Percentiles rank a stretch among this genome's conserved stretches.
Conservation (phyloP, 2,329 filamentous ascomycete genomes). For the Cladosporium austrohemisphaericum region DNA sequence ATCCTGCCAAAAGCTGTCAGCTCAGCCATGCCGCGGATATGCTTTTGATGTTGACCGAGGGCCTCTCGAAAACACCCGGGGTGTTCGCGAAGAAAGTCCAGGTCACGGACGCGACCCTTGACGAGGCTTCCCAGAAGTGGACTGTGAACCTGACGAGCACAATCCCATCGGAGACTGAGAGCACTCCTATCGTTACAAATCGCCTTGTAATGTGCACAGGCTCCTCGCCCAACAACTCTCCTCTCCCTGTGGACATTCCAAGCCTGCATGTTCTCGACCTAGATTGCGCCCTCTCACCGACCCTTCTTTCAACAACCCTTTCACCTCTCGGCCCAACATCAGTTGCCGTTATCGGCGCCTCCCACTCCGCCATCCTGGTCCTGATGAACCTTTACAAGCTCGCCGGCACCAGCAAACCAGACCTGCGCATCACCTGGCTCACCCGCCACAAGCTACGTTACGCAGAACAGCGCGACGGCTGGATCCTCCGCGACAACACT, state of each 20-base stretch:
- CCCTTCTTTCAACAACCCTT: constrained; percentile 43
- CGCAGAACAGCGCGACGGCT: constrained; percentile 59
- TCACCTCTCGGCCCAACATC: constrained; percentile 37
- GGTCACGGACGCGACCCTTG: constrained; percentile 39
- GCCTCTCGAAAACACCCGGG: constrained; percentile 39
- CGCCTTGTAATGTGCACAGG: constrained; percentile 58
- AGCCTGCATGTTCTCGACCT: constrained; percentile 48
- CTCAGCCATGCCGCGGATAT: constrained; percentile 58
- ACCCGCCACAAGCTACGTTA: constrained; percentile 58
- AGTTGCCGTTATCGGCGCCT: constrained; percentile 58
- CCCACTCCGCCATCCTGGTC: constrained; percentile 61
- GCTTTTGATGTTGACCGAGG: constrained; percentile 46
- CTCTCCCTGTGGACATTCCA: constrained; percentile 41
- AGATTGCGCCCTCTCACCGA: constrained; percentile 55
- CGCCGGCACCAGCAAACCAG: constrained; percentile 48
- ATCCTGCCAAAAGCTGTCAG: constrained; percentile 55
- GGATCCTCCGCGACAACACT: constrained; percentile 63
- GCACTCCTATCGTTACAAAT: constrained; percentile 35
- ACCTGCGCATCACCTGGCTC: constrained; percentile 59
- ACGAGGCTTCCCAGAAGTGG: constrained; percentile 38
- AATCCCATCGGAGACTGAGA: constrained; percentile 22
- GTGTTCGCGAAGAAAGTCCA: constrained; percentile 39
- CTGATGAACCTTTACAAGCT: constrained; percentile 58
- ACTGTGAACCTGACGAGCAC: constrained; percentile 33
- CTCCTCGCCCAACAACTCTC: constrained; percentile 46